Conservation (phyloP, 306 rosid genomes). For the Macrotyloma uniflorum region DNA sequence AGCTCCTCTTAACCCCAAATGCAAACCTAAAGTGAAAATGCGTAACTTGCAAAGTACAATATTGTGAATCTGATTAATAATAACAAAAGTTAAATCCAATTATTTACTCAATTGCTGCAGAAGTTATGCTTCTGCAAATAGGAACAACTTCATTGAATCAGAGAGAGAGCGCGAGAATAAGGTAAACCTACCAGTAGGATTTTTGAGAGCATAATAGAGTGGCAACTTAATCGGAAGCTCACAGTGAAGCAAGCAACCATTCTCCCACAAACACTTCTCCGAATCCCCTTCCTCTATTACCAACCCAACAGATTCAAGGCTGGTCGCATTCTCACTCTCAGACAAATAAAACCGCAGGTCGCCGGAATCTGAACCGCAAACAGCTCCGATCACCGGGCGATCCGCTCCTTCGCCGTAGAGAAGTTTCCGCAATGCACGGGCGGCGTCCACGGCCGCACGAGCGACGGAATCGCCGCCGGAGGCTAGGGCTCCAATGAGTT, state of each 20-base stretch:
- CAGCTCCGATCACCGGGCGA: constrained; percentile 63
- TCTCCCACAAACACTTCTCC: constrained; percentile 79
- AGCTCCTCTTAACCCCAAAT: background rate
- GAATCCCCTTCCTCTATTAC: constrained; percentile 53
- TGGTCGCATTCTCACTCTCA: constrained; percentile 34
- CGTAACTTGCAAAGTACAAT: background rate
- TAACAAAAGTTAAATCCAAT: background rate
- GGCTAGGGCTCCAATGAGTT: constrained; percentile 65
- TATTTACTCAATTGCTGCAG: background rate
- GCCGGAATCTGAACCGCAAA: constrained; percentile 45
- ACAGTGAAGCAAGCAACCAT: constrained; percentile 76
- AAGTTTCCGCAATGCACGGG: constrained; percentile 52
- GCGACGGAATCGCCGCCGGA: constrained; percentile 51
- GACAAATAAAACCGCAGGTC: constrained; percentile 58
- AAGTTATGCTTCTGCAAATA: background rate
- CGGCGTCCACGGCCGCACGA: constrained; percentile 51
- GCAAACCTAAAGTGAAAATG: constrained; percentile 8
- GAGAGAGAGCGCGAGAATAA: background rate
- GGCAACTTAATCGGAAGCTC: constrained; percentile 81
- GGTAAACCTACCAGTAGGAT: constrained; percentile 55
- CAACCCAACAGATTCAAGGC: constrained; percentile 46
- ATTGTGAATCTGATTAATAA: background rate
- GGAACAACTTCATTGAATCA: background rate
- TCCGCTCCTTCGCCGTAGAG: constrained; percentile 43
- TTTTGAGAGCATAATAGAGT: constrained; percentile 57